Conservation (phyloP, 139 green algal genomes). For the Trebouxia sp. region DNA sequence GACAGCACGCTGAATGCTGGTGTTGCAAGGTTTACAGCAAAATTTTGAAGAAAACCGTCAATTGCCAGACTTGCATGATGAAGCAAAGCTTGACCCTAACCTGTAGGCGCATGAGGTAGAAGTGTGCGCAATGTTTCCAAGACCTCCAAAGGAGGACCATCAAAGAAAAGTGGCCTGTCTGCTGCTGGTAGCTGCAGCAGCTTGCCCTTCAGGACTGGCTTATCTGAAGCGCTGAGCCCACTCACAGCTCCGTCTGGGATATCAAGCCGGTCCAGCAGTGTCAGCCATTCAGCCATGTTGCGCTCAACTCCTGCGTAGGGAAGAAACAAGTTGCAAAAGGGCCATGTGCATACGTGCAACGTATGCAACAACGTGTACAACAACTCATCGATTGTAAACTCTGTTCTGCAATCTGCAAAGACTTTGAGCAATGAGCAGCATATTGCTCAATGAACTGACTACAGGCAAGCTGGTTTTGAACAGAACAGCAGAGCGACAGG, state of each 20-base stretch:
- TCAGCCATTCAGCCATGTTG: not conserved
- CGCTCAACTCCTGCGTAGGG: not conserved
- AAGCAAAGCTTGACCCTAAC: not conserved
- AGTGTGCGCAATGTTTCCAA: conserved; percentile 12
- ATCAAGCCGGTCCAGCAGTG: not conserved
- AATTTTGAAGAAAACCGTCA: too few relatives aligned
- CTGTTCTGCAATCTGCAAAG: conserved; percentile 1
- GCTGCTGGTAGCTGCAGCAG: not conserved
- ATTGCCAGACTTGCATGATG: too few relatives aligned
- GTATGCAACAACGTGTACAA: conserved; percentile 1
- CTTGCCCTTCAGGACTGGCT: not conserved
- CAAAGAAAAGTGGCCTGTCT: conserved; percentile 13
- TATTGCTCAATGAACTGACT: too few relatives aligned
- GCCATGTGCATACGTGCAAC: not conserved
- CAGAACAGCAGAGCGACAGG: conserved; percentile 4
- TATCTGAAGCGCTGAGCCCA: conserved; percentile 5
- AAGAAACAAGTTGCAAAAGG: not conserved
- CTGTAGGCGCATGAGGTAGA: not conserved
- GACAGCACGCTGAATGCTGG: too few relatives aligned
- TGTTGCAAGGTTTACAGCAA: too few relatives aligned
- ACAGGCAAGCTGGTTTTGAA: conserved; percentile 11
- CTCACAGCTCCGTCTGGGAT: conserved; percentile 8
- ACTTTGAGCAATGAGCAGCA: not conserved
- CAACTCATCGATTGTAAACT: not conserved
- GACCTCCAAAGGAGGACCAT: conserved; percentile 5